phyloP scores from a whole-genome alignment of 1,139 yeast genomes.

The Blastobotrys arbuscula region DNA sequence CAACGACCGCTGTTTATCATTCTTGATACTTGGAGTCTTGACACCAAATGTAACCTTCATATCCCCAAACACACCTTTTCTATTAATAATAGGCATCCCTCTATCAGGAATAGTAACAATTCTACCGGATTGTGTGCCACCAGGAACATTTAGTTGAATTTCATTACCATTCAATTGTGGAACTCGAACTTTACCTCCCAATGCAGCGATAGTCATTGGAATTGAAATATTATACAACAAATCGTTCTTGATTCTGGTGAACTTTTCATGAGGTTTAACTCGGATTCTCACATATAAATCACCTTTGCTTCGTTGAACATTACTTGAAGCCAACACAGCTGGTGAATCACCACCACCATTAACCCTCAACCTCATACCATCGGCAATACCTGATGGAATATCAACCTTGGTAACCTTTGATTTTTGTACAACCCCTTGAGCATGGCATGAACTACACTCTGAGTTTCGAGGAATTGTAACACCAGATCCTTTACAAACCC shows the following conservation, averaged over 20 bases:
- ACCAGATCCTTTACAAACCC: slow-evolving; percentile 83
- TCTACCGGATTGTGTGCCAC: slow-evolving; percentile 80
- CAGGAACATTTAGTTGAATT: slow-evolving; percentile 72
- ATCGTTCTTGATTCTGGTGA: slow-evolving; percentile 60
- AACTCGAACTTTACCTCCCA: slow-evolving; percentile 84
- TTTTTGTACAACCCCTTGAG: slow-evolving; percentile 75
- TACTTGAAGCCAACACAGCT: slow-evolving; percentile 36
- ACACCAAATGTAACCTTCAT: slow-evolving; percentile 72
- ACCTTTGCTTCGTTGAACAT: slow-evolving; percentile 66
- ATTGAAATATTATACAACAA: slow-evolving; percentile 61
- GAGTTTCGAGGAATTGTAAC: slow-evolving; percentile 64
- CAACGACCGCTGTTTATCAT: slow-evolving; percentile 86
- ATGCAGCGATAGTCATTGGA: slow-evolving; percentile 92
- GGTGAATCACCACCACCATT: slow-evolving; percentile 94
- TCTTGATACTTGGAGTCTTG: slow-evolving; percentile 64
- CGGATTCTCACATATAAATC: slow-evolving; percentile 78
- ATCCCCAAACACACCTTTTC: slow-evolving; percentile 53
- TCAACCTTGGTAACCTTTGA: slow-evolving; percentile 70
- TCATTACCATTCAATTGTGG: slow-evolving; percentile 54
- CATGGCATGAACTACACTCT: slow-evolving; percentile 76
- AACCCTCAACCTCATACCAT: slow-evolving; percentile 79
- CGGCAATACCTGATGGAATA: slow-evolving; percentile 82
- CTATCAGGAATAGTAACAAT: slow-evolving; percentile 73
- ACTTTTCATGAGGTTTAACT: slow-evolving; percentile 67
- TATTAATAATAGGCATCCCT: slow-evolving; percentile 74